Evolutionary conservation across 345 rosid genomes (phyloP).

Genomic region (Microthlaspi erraticum): DNA sequence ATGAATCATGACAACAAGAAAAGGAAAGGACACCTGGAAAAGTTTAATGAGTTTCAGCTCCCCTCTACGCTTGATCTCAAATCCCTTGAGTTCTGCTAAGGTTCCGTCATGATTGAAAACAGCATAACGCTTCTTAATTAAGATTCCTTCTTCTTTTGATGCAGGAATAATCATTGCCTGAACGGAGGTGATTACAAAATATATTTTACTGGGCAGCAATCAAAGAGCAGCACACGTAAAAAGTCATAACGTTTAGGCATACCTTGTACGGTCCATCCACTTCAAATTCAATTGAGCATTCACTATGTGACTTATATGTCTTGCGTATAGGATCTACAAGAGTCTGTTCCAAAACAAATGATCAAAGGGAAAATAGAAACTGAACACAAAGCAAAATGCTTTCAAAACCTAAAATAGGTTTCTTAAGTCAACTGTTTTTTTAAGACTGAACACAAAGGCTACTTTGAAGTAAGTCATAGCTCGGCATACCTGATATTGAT

Average conservation of each 20-base stretch:
- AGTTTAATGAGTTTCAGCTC: constrained; percentile 98
- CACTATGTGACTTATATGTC: constrained; percentile 78
- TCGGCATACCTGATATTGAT: constrained; percentile 84
- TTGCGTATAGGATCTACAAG: constrained; percentile 78
- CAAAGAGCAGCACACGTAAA: constrained; percentile 28
- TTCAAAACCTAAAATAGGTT: constrained; percentile 25
- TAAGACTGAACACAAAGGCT: constrained; percentile 25
- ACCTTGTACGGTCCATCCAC: constrained; percentile 99
- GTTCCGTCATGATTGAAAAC: constrained; percentile 98
- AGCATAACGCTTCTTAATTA: constrained; percentile 96
- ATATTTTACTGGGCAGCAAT: constrained; percentile 29
- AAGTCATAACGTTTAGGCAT: constrained; percentile 39
- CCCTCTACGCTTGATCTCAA: constrained; percentile 99
- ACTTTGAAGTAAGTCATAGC: constrained; percentile 10
- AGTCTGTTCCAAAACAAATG: constrained; percentile 58
- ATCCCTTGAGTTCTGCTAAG: constrained; percentile 98
- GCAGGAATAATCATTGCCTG: constrained; percentile 99
- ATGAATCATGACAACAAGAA: constrained; percentile 32
- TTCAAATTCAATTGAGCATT: constrained; percentile 99
- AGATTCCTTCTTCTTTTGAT: constrained; percentile 96
- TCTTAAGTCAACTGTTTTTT: background rate
- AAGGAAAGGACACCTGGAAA: constrained; percentile 70
- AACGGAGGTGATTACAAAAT: constrained; percentile 32
- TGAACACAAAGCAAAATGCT: constrained; percentile 28
- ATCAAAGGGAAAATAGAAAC: constrained; percentile 25